Percentiles rank a stretch among this genome's conserved stretches.
Evolutionary conservation across 208 protist genomes (phyloP).

Genomic region (Trichomonas gallinae): DNA sequence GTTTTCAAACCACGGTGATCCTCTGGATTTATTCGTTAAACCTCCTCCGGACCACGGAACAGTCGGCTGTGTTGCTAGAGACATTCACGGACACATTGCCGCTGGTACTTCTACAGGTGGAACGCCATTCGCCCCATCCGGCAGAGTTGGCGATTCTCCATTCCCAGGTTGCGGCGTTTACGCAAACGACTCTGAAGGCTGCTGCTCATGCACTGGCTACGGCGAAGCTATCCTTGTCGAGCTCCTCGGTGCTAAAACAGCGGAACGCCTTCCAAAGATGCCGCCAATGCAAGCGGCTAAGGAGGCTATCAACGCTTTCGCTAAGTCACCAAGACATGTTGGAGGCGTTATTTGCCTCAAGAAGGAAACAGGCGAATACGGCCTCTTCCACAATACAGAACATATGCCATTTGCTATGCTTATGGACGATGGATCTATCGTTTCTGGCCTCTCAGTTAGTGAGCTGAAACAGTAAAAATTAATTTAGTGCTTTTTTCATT

Average conservation of each 20-base stretch:
- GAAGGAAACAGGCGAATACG: background rate
- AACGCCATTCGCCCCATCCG: background rate
- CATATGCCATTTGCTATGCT: slow-evolving; percentile 1
- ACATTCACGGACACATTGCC: background rate
- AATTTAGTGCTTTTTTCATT: background rate
- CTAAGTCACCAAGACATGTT: background rate
- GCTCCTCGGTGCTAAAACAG: background rate
- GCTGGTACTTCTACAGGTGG: slow-evolving; percentile 10
- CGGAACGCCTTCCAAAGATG: background rate
- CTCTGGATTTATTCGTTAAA: background rate
- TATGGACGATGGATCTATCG: background rate
- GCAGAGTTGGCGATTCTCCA: background rate
- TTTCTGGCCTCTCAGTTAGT: background rate
- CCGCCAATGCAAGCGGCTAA: background rate
- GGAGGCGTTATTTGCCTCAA: background rate
- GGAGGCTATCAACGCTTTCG: background rate
- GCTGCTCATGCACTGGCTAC: background rate
- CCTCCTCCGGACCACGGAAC: background rate
- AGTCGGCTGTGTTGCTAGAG: background rate
- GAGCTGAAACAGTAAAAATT: background rate
- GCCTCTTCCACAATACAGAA: background rate
- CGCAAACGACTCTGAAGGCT: background rate
- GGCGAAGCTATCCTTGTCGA: background rate
- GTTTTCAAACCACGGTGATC: background rate
- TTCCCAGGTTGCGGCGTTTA: background rate